A percentile compares a stretch with the other conserved stretches of the same genome.
phyloP scores from a whole-genome alignment of 495 filamentous ascomycete genomes.

The Cudoniella acicularis region DNA sequence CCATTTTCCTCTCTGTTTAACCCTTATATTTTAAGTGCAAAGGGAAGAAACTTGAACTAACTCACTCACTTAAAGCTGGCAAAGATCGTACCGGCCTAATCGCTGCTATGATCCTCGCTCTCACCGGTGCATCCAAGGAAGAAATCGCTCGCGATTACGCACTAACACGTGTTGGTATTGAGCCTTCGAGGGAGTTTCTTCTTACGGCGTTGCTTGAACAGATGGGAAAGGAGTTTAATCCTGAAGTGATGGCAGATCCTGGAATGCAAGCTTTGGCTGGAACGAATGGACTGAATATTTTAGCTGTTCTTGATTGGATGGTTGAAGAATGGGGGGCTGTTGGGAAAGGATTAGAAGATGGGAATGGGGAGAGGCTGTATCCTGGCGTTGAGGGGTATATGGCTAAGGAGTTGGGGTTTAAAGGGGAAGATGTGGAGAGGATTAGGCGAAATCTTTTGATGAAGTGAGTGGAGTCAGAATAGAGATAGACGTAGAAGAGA shows the following conservation, averaged over 20 bases:
- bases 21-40: not conserved
- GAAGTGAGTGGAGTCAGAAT: no score
- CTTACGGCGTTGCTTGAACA: not conserved
- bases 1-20: not conserved
- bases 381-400: constrained; percentile 44
- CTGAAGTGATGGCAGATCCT: not conserved
- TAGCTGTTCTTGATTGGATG: constrained; percentile 10
- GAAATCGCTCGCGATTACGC: constrained; percentile 49
- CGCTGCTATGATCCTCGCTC: constrained; percentile 48
- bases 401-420: constrained; percentile 35
- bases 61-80: constrained; percentile 44
- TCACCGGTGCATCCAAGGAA: constrained; percentile 45
- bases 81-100: constrained; percentile 62
- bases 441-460: constrained; percentile 25
- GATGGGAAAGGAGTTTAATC: not conserved
- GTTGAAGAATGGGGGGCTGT: not conserved
- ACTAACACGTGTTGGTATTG: constrained; percentile 43
- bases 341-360: not conserved
- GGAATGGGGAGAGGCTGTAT: constrained; percentile 24
- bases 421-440: constrained; percentile 34
- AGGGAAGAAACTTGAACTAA: no score
- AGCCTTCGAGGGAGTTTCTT: constrained; percentile 36
- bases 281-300: constrained; percentile 1
- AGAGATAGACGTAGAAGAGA: no score
- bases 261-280: constrained; percentile 6